Percentiles rank a stretch among this genome's conserved stretches.
Conservation (phyloP, 345 rosid species). For the Tarenaya hassleriana region DNA sequence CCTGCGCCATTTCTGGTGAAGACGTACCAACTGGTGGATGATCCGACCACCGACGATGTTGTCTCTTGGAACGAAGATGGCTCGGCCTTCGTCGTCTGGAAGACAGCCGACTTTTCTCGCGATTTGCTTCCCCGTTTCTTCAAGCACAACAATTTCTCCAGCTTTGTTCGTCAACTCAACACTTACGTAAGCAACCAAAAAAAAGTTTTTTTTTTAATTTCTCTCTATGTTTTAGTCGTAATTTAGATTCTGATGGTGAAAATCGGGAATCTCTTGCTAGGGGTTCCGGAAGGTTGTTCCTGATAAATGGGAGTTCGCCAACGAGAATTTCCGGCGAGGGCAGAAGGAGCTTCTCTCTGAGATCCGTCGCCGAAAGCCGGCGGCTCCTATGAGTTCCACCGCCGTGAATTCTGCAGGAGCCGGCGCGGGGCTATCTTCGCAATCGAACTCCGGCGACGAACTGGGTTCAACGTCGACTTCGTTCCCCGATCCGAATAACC, state of each 20-base stretch:
- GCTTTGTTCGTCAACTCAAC: constrained; percentile 59
- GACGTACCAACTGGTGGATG: constrained; percentile 54
- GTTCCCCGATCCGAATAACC: no score
- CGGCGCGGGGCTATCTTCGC: no score
- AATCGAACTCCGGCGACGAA: constrained; percentile 34
- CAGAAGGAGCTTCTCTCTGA: constrained; percentile 38
- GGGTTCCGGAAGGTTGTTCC: constrained; percentile 55
- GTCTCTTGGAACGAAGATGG: constrained; percentile 57
- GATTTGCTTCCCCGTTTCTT: constrained; percentile 49
- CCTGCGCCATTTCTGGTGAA: constrained; percentile 57
- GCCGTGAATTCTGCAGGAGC: no score
- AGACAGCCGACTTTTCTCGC: constrained; percentile 44
- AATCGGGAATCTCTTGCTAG: no score
- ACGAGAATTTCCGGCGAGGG: constrained; percentile 47
- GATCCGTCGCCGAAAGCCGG: constrained; percentile 45
- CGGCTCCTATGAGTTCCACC: background rate
- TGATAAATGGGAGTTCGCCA: constrained; percentile 64
- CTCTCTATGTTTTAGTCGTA: no score
- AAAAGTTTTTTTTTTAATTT: no score
- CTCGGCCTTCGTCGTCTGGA: constrained; percentile 43
- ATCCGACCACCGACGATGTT: constrained; percentile 48
- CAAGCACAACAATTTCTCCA: constrained; percentile 58
- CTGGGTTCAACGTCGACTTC: no score
- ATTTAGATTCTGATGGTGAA: no score
- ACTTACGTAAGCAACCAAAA: constrained; percentile 38